Evolutionary conservation across 768 basidiomycete genomes (phyloP).

Genomic region (Trametes meyenii): DNA sequence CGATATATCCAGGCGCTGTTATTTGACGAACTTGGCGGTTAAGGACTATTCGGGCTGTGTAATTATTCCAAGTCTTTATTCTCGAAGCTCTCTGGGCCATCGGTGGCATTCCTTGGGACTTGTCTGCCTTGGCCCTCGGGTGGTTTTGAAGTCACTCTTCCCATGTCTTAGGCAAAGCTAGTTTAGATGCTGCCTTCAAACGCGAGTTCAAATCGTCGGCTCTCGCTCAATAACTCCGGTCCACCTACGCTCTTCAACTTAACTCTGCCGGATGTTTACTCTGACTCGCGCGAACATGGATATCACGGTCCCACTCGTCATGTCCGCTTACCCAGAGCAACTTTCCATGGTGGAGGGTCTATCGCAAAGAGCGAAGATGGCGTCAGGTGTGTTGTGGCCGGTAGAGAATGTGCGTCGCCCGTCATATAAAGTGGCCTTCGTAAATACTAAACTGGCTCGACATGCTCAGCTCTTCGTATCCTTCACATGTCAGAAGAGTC

Average conservation of each 20-base stretch:
- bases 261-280: conserved; percentile 36
- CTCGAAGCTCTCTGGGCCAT: too few relatives aligned
- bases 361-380: conserved; percentile 73
- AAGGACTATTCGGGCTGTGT: too few relatives aligned
- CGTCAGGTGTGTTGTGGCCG: conserved; percentile 67
- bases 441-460: conserved; percentile 46
- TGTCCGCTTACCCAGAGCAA: conserved; percentile 63
- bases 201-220: conserved; percentile 8
- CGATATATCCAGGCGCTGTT: too few relatives aligned
- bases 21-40: too few relatives aligned
- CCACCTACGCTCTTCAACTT: conserved; percentile 5
- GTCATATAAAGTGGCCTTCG: conserved; percentile 34
- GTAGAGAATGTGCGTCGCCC: conserved; percentile 67
- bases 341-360: conserved; percentile 62
- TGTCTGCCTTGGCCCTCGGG: too few relatives aligned
- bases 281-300: conserved; percentile 48
- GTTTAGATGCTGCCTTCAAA: conserved; percentile 8
- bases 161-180: too few relatives aligned
- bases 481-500: conserved; percentile 58
- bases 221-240: conserved; percentile 2
- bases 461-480: conserved; percentile 31
- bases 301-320: conserved; percentile 49
- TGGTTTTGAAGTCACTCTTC: too few relatives aligned
- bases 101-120: too few relatives aligned
- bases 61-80: too few relatives aligned